phyloP scores from a whole-genome alignment of 805 yeast species.

The Candida fluviatilis region DNA sequence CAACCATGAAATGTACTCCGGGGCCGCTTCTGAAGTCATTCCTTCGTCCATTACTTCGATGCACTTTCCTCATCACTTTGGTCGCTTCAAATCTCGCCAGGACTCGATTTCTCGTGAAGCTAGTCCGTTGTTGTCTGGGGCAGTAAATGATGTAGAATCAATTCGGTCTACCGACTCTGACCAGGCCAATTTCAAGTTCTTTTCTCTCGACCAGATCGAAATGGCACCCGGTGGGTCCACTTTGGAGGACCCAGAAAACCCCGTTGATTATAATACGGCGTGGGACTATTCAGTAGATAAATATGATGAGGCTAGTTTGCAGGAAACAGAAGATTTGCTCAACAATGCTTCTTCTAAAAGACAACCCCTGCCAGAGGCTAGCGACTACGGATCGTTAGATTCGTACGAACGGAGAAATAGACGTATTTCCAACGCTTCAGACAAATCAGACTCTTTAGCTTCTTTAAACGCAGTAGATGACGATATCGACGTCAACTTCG shows the following conservation, averaged over 20 bases:
- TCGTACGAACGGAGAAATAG: constrained; percentile 23
- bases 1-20: constrained; percentile 68
- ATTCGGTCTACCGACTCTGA: constrained; percentile 33
- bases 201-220: constrained; percentile 78
- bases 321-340: constrained; percentile 5
- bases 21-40: constrained; percentile 70
- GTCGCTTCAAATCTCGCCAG: constrained; percentile 17
- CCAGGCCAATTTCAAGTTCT: constrained; percentile 62
- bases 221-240: constrained; percentile 87
- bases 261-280: constrained; percentile 67
- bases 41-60: constrained; percentile 77
- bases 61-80: constrained; percentile 62
- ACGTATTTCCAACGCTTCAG: constrained; percentile 13
- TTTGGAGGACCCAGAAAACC: constrained; percentile 50
- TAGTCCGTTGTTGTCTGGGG: constrained; percentile 31
- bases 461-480: constrained; percentile 13
- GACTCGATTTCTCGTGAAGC: constrained; percentile 24
- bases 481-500: constrained; percentile 17
- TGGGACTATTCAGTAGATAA: constrained; percentile 65
- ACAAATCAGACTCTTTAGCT: constrained; percentile 10
- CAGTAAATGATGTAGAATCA: constrained; percentile 25
- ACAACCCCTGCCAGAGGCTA: constrained; percentile 7
- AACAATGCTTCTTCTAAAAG: constrained; percentile 4
- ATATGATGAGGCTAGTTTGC: constrained; percentile 18
- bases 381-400: constrained; percentile 26